Evolutionary conservation across 805 yeast species (phyloP).

Genomic region (Myxozyma monticola): DNA sequence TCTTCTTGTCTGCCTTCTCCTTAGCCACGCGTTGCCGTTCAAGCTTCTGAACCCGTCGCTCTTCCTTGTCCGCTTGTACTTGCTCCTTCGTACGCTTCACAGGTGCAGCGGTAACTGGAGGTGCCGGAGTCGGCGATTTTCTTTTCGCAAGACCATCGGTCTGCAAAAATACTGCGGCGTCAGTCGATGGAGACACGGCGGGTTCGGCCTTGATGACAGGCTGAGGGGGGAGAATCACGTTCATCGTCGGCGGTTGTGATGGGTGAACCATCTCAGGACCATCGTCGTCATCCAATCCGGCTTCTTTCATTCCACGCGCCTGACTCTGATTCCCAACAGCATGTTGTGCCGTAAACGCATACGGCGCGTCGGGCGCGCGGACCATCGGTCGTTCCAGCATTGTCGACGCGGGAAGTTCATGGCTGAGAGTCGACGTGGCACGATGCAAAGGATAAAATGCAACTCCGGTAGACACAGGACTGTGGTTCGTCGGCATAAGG

Average conservation of each 20-base stretch:
- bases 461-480: not conserved
- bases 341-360: not conserved
- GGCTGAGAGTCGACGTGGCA: not conserved
- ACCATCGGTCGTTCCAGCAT: not conserved
- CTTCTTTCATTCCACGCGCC: not conserved
- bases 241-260: conserved; percentile 8
- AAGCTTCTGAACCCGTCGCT: conserved; percentile 9
- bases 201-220: not conserved
- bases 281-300: not conserved
- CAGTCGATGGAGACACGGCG: not conserved
- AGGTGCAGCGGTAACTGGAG: not conserved
- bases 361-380: not conserved
- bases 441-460: not conserved
- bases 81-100: conserved; percentile 15
- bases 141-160: conserved; percentile 1
- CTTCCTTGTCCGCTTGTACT: conserved; percentile 13
- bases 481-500: too few species aligned
- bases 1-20: conserved; percentile 15
- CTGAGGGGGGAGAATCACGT: conserved; percentile 1
- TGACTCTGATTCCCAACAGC: not conserved
- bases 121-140: not conserved
- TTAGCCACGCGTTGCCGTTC: conserved; percentile 11
- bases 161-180: not conserved
- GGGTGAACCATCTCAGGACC: conserved; percentile 13
- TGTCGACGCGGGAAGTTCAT: not conserved